These are phyloP conservation scores for Euclidium syriacum DNA, from an alignment of 345 rosid species.

Conservation along the genomic window DNA sequence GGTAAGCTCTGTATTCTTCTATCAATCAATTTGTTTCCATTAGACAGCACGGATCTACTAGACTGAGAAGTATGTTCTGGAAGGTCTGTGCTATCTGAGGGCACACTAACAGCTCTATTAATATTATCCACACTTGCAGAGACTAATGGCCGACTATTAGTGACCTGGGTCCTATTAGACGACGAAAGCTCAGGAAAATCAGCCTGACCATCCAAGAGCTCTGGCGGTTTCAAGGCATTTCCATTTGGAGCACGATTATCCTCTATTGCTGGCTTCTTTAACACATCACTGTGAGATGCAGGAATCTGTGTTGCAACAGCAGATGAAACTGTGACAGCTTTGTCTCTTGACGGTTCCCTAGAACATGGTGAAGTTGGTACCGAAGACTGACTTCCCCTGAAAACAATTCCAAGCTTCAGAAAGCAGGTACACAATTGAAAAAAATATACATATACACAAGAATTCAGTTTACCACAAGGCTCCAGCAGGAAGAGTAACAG, in stretches of 20 bases:
- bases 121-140: conserved; percentile 29
- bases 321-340: conserved; percentile 35
- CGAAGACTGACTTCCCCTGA: conserved; percentile 57
- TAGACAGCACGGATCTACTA: conserved; percentile 2
- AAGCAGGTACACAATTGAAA: background rate
- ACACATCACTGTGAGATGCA: conserved; percentile 23
- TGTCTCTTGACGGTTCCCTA: conserved; percentile 51
- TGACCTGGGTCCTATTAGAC: conserved; percentile 26
- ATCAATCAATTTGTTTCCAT: conserved; percentile 15
- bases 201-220: conserved; percentile 20
- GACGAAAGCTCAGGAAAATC: conserved; percentile 32
- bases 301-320: conserved; percentile 33
- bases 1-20: conserved; percentile 29
- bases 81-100: conserved; percentile 24
- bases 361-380: conserved; percentile 32
- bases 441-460: background rate
- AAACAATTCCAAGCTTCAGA: conserved; percentile 15
- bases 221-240: conserved; percentile 31
- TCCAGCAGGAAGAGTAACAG: conserved; percentile 75
- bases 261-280: conserved; percentile 34
- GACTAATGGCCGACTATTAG: conserved; percentile 26
- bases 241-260: conserved; percentile 22
- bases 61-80: conserved; percentile 23
- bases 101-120: conserved; percentile 24
- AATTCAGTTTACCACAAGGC: conserved; percentile 67